A percentile compares a stretch with the other conserved stretches of the same genome.
These are phyloP conservation scores for Penicillium hordei DNA, from an alignment of 2,329 filamentous ascomycete genomes.

Conservation along the genomic window DNA sequence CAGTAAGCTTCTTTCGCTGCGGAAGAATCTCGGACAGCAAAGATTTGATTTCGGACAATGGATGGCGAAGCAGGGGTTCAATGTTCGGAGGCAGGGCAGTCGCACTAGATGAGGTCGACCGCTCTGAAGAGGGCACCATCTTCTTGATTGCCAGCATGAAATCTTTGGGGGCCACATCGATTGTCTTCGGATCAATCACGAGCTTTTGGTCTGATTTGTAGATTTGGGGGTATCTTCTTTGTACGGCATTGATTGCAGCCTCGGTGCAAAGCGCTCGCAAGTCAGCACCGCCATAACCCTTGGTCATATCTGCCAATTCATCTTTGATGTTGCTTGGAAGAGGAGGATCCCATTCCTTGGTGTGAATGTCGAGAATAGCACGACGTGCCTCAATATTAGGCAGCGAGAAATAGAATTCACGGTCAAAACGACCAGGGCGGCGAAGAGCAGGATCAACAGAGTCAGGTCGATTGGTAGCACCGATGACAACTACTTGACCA, in stretches of 20 bases:
- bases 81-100: slow-evolving; percentile 75
- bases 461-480: slow-evolving; percentile 95
- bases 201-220: slow-evolving; percentile 89
- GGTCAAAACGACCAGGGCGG: slow-evolving; percentile 88
- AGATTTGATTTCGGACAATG: slow-evolving; percentile 67
- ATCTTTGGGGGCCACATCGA: slow-evolving; percentile 85
- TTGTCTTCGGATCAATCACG: slow-evolving; percentile 78
- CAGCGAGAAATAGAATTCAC: slow-evolving; percentile 96
- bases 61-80: slow-evolving; percentile 74
- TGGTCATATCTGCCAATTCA: slow-evolving; percentile 78
- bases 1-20: slow-evolving; percentile 79
- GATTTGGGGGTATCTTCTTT: slow-evolving; percentile 93
- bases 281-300: slow-evolving; percentile 96
- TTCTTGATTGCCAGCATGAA: slow-evolving; percentile 98
- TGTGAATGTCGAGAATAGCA: slow-evolving; percentile 92
- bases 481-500: slow-evolving; percentile 96
- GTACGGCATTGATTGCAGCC: slow-evolving; percentile 91
- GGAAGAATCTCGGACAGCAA: slow-evolving; percentile 76
- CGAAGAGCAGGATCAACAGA: slow-evolving; percentile 95
- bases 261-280: slow-evolving; percentile 92
- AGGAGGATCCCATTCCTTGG: slow-evolving; percentile 81
- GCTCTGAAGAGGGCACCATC: slow-evolving; percentile 90
- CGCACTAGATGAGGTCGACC: slow-evolving; percentile 81
- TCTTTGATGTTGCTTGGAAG: slow-evolving; percentile 76
- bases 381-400: slow-evolving; percentile 77